These are phyloP conservation scores for Microbotryum saponariae DNA, from an alignment of 1,284 basidiomycete genomes.

Conservation along the genomic window DNA sequence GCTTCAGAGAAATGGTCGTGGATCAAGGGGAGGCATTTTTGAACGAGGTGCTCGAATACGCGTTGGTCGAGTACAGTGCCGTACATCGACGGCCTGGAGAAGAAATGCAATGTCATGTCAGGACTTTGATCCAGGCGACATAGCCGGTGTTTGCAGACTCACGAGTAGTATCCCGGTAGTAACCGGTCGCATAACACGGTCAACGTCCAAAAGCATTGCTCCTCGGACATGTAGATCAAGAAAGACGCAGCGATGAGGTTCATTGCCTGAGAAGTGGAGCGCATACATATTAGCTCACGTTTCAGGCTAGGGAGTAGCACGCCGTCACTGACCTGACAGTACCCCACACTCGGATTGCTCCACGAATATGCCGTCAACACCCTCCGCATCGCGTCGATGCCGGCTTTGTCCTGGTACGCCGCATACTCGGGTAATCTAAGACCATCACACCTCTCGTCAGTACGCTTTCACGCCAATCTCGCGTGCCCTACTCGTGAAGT, in stretches of 20 bases:
- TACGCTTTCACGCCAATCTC: no score
- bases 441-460: background rate
- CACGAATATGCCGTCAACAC: constrained; percentile 96
- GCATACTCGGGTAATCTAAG: constrained; percentile 82
- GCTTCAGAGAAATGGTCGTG: constrained; percentile 86
- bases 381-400: constrained; percentile 72
- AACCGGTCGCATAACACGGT: constrained; percentile 92
- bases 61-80: constrained; percentile 95
- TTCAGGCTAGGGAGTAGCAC: background rate
- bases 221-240: constrained; percentile 96
- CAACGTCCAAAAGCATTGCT: constrained; percentile 96
- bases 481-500: background rate
- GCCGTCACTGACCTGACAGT: constrained; percentile 45
- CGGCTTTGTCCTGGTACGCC: constrained; percentile 82
- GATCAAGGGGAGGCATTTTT: constrained; percentile 67
- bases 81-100: constrained; percentile 84
- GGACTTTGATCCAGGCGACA: background rate
- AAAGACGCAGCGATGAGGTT: constrained; percentile 58
- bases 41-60: constrained; percentile 95
- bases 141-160: constrained; percentile 33
- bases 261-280: constrained; percentile 29
- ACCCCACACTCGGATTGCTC: constrained; percentile 71
- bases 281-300: background rate
- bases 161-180: constrained; percentile 95
- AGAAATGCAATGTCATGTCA: background rate